These are phyloP conservation scores for Silene vulgaris DNA, from an alignment of 179 eudicot genomes.

Conservation along the genomic window DNA sequence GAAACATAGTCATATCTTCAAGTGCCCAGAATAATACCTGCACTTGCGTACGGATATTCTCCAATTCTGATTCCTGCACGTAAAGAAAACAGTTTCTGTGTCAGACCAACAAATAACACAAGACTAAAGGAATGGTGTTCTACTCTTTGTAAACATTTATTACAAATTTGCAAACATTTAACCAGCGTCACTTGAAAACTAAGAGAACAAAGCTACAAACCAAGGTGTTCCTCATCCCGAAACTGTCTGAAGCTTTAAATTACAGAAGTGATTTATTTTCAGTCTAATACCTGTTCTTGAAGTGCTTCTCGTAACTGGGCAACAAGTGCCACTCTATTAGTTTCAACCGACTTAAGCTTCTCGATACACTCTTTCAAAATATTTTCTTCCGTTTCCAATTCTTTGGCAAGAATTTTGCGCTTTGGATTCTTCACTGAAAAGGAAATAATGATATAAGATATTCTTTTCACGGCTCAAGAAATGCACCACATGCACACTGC, in stretches of 20 bases:
- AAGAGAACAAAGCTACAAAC: conserved; percentile 9
- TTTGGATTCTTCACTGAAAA: conserved; percentile 43
- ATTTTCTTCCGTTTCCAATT: conserved; percentile 39
- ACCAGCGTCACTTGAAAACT: background rate
- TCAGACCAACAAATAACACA: conserved; percentile 1
- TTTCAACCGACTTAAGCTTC: conserved; percentile 39
- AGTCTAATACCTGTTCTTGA: conserved; percentile 40
- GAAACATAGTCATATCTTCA: background rate
- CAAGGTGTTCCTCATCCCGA: background rate
- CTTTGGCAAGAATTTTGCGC: conserved; percentile 36
- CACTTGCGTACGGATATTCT: conserved; percentile 80
- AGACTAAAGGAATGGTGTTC: background rate
- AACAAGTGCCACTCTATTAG: conserved; percentile 40
- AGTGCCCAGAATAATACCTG: conserved; percentile 47
- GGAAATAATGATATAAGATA: conserved; percentile 17
- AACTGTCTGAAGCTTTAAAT: background rate
- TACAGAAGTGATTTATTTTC: background rate
- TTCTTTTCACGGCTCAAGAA: conserved; percentile 10
- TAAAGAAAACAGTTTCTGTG: conserved; percentile 4
- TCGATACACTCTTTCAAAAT: conserved; percentile 39
- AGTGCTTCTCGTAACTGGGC: conserved; percentile 40
- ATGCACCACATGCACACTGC: conserved; percentile 13
- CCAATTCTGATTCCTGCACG: conserved; percentile 86
- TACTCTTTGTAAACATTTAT: background rate
- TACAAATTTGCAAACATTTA: background rate